phyloP scores from a whole-genome alignment of 805 yeast genomes.

The Pichia heedii region DNA sequence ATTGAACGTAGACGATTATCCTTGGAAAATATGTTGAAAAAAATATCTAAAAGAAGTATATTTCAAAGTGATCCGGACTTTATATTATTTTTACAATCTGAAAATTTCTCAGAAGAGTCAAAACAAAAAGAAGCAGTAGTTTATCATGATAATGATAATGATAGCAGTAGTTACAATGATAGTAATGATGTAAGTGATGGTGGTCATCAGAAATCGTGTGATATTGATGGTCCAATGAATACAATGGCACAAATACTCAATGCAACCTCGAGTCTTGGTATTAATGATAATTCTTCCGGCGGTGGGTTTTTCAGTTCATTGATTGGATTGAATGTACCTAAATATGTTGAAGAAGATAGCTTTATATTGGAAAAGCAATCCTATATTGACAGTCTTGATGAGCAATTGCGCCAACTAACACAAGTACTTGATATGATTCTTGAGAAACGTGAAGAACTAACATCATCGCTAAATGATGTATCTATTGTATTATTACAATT shows the following conservation, averaged over 20 bases:
- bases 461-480: slow-evolving; percentile 61
- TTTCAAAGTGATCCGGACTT: slow-evolving; percentile 71
- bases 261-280: slow-evolving; percentile 13
- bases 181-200: slow-evolving; percentile 5
- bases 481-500: slow-evolving; percentile 42
- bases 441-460: slow-evolving; percentile 66
- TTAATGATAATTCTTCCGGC: slow-evolving; percentile 13
- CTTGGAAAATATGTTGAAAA: slow-evolving; percentile 75
- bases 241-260: slow-evolving; percentile 23
- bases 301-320: slow-evolving; percentile 64
- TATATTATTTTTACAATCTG: slow-evolving; percentile 65
- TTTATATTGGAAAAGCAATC: slow-evolving; percentile 63
- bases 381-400: slow-evolving; percentile 63
- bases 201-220: slow-evolving; percentile 1
- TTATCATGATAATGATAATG: slow-evolving; percentile 25
- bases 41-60: slow-evolving; percentile 47
- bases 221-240: slow-evolving; percentile 12
- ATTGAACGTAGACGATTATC: slow-evolving; percentile 79
- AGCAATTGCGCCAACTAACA: slow-evolving; percentile 58
- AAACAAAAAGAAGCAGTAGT: slow-evolving; percentile 52
- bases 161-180: too few species aligned
- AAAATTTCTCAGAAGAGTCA: slow-evolving; percentile 57
- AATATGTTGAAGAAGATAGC: slow-evolving; percentile 68
- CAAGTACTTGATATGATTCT: slow-evolving; percentile 68
- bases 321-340: slow-evolving; percentile 51